These are phyloP conservation scores for Xylaria hypoxylon DNA, from an alignment of 2,329 filamentous ascomycete species.

Conservation along the genomic window DNA sequence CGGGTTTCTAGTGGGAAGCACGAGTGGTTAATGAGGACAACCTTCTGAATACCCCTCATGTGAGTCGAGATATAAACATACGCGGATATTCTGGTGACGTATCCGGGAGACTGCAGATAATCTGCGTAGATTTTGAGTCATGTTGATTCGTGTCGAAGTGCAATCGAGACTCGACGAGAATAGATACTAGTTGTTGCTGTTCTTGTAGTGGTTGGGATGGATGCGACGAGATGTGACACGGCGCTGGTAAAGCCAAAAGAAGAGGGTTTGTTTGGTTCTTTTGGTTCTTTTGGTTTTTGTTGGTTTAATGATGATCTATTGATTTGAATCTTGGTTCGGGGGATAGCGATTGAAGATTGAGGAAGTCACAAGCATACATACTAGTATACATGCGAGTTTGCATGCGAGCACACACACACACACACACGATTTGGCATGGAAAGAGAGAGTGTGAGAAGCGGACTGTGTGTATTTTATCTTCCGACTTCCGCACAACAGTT, in stretches of 20 bases:
- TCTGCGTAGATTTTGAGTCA: conserved; percentile 30
- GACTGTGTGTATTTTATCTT: no score
- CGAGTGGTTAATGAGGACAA: conserved; percentile 17
- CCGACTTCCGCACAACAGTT: no score
- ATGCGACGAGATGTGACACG: neutral
- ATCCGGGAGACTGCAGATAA: conserved; percentile 14
- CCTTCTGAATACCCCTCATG: neutral
- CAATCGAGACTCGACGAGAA: conserved; percentile 11
- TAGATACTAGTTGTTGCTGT: conserved; percentile 24
- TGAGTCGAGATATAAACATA: neutral
- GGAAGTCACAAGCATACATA: conserved; percentile 31
- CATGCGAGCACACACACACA: no score
- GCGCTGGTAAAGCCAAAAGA: neutral
- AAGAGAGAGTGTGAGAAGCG: conserved; percentile 2
- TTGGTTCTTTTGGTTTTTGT: neutral
- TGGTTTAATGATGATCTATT: neutral
- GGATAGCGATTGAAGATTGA: conserved; percentile 9
- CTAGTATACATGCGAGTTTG: no score
- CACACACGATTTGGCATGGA: no score
- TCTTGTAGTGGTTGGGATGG: neutral
- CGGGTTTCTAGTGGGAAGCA: conserved; percentile 2
- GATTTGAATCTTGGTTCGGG: neutral
- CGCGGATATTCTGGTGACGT: neutral
- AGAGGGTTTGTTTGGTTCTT: neutral
- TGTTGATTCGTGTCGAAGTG: conserved; percentile 18